These are phyloP conservation scores for Coemansia sp. DNA, from an alignment of 192 early-diverging fungal species.

Conservation along the genomic window DNA sequence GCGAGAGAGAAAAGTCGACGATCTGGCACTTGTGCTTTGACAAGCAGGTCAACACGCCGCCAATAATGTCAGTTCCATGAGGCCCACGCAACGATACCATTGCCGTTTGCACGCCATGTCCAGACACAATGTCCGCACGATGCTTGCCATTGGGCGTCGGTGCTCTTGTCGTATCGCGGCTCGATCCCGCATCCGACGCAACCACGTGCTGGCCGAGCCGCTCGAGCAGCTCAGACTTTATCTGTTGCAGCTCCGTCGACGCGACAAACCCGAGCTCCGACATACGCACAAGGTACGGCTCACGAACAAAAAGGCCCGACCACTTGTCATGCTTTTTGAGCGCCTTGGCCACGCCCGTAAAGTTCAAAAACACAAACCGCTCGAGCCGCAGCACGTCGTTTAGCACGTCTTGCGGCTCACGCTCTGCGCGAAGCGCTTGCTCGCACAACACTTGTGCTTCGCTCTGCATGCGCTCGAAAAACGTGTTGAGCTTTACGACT, in stretches of 20 bases:
- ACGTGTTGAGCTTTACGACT: constrained; percentile 62
- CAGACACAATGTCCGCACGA: constrained; percentile 1
- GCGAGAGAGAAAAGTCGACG: constrained; percentile 83
- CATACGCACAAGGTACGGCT: constrained; percentile 70
- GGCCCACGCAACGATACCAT: constrained; percentile 80
- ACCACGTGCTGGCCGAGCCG: constrained; percentile 25
- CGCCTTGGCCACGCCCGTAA: constrained; percentile 82
- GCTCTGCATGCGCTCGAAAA: constrained; percentile 46
- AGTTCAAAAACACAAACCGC: constrained; percentile 81
- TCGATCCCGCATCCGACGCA: background rate
- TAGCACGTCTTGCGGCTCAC: constrained; percentile 44
- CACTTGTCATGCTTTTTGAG: constrained; percentile 86
- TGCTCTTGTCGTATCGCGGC: constrained; percentile 18
- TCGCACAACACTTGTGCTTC: constrained; percentile 19
- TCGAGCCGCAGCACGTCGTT: constrained; percentile 70
- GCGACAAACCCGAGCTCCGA: constrained; percentile 67
- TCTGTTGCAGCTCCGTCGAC: constrained; percentile 59
- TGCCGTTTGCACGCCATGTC: constrained; percentile 64
- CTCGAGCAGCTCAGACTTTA: constrained; percentile 73
- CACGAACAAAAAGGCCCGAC: constrained; percentile 71
- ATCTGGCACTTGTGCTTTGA: constrained; percentile 75
- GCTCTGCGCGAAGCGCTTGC: constrained; percentile 22
- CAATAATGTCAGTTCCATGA: constrained; percentile 91
- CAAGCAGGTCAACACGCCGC: constrained; percentile 72
- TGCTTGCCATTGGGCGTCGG: constrained; percentile 13